Evolutionary conservation across 495 filamentous ascomycete species (phyloP), one percentile per base, ranked within the genome.

Genomic region (Usnea hakonensis): DNA sequence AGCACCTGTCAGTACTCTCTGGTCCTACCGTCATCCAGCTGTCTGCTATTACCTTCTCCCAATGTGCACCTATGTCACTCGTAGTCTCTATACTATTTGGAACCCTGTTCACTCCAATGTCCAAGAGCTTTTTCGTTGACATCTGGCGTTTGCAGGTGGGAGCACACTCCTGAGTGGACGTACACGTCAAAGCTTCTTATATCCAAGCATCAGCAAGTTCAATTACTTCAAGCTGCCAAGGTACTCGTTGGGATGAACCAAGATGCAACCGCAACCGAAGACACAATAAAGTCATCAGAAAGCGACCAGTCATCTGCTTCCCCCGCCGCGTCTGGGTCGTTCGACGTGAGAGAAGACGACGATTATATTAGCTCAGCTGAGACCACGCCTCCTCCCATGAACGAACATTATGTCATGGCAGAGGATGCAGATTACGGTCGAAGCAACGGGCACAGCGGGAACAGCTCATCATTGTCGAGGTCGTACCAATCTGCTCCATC

Each of bases 141-240:
- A 73, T 71, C 76, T 82, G 75, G 78, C 77, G 74, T 73, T 73
- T 69, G 65, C 66, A 98, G 94, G 82, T 98, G 94, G 94, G 94
- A 98, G 79, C 94, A 98, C 75, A 92, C 94, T 75, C 95, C 95
- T 69, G 90, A 96, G 81, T 98, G 94, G 94, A 87, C 91, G 41
- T 88, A 87, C 76, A 98, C 94, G 48, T 97, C 94, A 69, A 98
- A 98, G 76, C 83, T 97, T 67, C 83, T 97, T 66, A 98, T 98
- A 67, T 97, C 94, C 63, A 98, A 98, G 83, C 94, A 98, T 72
- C 94, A 98, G 78, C 94, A 98, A 77, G 94, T 98, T 62, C 94
- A 98, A 73, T 84, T 98, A 48, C 82, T 98, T 58, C 95, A 98
- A 77, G 94, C 94, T 17, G 94, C 94, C 44, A 94, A 90, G 23